These are phyloP conservation scores for Gonium pectorale DNA, from an alignment of 139 green algal species.

Conservation along the genomic window DNA sequence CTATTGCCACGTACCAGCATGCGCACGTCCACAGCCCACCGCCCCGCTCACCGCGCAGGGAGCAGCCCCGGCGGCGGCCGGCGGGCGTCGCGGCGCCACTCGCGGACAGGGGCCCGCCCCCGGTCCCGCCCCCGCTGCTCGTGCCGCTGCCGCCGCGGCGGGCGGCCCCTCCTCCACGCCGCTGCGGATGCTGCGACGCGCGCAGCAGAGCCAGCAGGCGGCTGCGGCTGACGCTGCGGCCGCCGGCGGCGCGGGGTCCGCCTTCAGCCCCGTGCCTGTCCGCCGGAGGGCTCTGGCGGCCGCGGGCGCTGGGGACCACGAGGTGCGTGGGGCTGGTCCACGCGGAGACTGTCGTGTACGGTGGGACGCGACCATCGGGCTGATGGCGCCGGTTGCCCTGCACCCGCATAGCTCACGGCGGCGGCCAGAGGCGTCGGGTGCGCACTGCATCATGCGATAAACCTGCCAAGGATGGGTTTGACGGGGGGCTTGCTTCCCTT, in stretches of 20 bases:
- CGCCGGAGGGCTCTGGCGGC: neutral
- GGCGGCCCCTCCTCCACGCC: neutral
- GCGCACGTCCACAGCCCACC: too few relatives aligned
- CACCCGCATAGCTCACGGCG: too few relatives aligned
- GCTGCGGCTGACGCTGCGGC: neutral
- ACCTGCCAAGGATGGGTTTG: too few relatives aligned
- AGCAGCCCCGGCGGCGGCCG: neutral
- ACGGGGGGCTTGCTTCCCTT: too few relatives aligned
- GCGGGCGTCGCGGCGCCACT: neutral
- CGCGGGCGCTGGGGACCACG: neutral
- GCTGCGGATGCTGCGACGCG: neutral
- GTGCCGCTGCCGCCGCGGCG: neutral
- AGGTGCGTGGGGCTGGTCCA: too few relatives aligned
- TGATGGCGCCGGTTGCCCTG: too few relatives aligned
- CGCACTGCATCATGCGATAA: too few relatives aligned
- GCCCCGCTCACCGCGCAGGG: too few relatives aligned
- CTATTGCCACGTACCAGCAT: too few relatives aligned
- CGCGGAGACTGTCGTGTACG: too few relatives aligned
- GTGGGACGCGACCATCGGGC: too few relatives aligned
- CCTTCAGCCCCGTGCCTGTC: conserved; percentile 15
- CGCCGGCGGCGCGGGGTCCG: neutral
- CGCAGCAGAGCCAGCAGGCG: conserved; percentile 3
- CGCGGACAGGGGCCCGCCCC: neutral
- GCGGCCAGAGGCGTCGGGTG: too few relatives aligned
- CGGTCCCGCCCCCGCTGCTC: neutral